A percentile compares a stretch with the other conserved stretches of the same genome.
phyloP scores from a whole-genome alignment of 495 filamentous ascomycete genomes.

The Immersiella caudata region DNA sequence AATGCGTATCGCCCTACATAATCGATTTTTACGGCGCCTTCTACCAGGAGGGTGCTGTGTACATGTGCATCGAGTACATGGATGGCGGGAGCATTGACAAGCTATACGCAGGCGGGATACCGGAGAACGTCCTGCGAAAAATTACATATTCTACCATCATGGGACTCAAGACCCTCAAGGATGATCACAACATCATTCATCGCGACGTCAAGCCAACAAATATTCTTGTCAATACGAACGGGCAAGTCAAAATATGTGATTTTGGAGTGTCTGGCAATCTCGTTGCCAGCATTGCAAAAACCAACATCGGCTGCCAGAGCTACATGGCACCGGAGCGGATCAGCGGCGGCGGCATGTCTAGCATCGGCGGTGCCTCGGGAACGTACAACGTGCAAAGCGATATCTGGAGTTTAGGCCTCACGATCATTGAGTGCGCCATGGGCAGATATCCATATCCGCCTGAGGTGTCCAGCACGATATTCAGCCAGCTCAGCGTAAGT shows the following conservation, averaged over 20 bases:
- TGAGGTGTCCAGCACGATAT: constrained; percentile 98
- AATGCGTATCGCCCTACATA: constrained; percentile 92
- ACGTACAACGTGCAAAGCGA: constrained; percentile 98
- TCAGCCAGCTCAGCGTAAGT: constrained; percentile 95
- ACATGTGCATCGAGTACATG: constrained; percentile 99
- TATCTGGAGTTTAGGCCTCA: constrained; percentile 94
- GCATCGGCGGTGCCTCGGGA: constrained; percentile 69
- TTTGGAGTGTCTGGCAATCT: constrained; percentile 97
- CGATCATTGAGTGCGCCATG: constrained; percentile 95
- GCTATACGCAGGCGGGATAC: constrained; percentile 89
- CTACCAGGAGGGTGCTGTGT: constrained; percentile 98
- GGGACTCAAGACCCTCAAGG: constrained; percentile 90
- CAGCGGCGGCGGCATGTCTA: constrained; percentile 77
- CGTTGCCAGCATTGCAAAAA: constrained; percentile 96
- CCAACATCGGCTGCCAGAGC: constrained; percentile 98
- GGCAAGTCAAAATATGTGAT: constrained; percentile 97
- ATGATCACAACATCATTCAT: constrained; percentile 99
- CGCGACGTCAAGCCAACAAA: constrained; percentile 99
- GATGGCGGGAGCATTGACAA: constrained; percentile 99
- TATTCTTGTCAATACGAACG: constrained; percentile 85
- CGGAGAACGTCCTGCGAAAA: constrained; percentile 86
- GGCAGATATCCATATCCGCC: constrained; percentile 96
- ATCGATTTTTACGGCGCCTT: constrained; percentile 99
- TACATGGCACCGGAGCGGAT: constrained; percentile 99
- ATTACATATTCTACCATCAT: constrained; percentile 88